Conservation (phyloP, 306 rosid genomes). For the Vachellia collinsii region DNA sequence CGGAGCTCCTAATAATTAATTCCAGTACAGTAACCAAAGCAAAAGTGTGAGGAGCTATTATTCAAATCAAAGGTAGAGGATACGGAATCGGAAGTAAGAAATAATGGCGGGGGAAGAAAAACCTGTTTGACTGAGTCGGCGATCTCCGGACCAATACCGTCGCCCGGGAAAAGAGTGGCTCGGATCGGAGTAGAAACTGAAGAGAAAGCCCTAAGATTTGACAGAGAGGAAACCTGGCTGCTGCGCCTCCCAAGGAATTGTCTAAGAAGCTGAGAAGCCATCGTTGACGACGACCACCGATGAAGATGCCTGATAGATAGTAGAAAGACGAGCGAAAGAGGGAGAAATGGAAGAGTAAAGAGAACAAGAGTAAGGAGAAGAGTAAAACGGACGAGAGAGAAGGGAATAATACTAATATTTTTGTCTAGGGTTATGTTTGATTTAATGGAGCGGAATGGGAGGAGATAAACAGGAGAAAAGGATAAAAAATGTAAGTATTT, state of each 20-base stretch:
- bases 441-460: too few species aligned
- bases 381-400: too few species aligned
- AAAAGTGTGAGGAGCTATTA: neutral
- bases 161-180: constrained; percentile 92
- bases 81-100: neutral
- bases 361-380: too few species aligned
- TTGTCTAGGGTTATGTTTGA: too few species aligned
- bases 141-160: constrained; percentile 84
- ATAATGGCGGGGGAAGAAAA: neutral
- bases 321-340: too few species aligned
- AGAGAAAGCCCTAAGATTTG: constrained; percentile 62
- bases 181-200: constrained; percentile 69
- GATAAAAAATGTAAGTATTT: too few species aligned
- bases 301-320: neutral
- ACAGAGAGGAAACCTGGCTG: constrained; percentile 42
- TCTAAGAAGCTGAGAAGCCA: constrained; percentile 68
- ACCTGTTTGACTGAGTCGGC: constrained; percentile 78
- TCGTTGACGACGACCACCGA: constrained; percentile 17
- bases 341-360: too few species aligned
- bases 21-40: neutral
- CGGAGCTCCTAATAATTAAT: neutral
- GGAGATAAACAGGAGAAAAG: too few species aligned
- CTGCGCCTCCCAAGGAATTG: constrained; percentile 70
- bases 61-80: neutral
- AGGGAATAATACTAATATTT: too few species aligned